Conservation (phyloP, 257 asterid genomes). For the Striga asiatica region DNA sequence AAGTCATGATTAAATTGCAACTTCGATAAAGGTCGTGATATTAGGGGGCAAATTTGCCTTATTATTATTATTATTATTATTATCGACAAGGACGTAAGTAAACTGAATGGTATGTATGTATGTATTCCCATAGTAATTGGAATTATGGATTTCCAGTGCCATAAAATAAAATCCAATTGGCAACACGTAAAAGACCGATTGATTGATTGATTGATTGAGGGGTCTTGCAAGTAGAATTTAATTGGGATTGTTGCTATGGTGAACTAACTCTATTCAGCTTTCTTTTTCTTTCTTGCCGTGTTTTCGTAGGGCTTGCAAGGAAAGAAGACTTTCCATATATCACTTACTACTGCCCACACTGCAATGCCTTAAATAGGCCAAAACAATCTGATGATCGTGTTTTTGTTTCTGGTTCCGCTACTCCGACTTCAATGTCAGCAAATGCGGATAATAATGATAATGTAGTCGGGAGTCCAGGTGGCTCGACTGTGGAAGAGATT, state of each 20-base stretch:
- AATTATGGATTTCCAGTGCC: too few species aligned
- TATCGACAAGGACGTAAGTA: too few species aligned
- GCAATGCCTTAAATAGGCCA: constrained; percentile 62
- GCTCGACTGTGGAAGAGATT: background rate
- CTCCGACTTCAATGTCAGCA: constrained; percentile 9
- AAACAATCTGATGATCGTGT: constrained; percentile 29
- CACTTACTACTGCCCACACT: constrained; percentile 87
- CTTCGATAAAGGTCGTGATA: too few species aligned
- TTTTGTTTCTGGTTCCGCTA: constrained; percentile 32
- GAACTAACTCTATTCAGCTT: background rate
- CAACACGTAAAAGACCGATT: too few species aligned
- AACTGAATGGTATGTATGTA: too few species aligned
- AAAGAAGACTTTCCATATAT: constrained; percentile 68
- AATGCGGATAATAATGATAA: constrained; percentile 20
- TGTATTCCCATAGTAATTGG: too few species aligned
- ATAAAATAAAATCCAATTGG: too few species aligned
- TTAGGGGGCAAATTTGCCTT: too few species aligned
- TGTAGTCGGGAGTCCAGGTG: constrained; percentile 10
- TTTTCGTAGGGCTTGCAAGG: constrained; percentile 71
- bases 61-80: too few species aligned
- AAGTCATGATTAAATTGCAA: too few species aligned
- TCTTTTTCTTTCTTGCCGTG: background rate
- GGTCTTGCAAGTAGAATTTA: background rate
- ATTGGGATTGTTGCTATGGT: too few species aligned
- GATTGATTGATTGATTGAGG: too few species aligned